Percentiles rank a stretch among this genome's conserved stretches.
Evolutionary conservation across 176 grass and related monocot genomes (phyloP).

Genomic region (Canna indica): DNA sequence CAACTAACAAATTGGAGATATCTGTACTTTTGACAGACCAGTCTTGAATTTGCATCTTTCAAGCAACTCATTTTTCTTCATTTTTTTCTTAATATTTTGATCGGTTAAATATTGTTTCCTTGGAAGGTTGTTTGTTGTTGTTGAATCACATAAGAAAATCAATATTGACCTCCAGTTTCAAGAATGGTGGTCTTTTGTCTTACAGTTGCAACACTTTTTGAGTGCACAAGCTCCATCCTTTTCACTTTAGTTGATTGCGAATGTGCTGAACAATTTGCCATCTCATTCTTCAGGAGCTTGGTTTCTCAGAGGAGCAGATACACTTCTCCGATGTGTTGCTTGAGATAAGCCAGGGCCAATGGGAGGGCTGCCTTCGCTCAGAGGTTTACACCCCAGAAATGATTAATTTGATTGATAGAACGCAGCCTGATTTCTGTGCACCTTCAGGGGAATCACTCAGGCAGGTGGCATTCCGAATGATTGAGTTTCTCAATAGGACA

Average conservation of each 20-base stretch:
- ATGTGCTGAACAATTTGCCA: not conserved
- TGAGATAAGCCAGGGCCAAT: slow-evolving; percentile 16
- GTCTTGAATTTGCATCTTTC: too few species aligned
- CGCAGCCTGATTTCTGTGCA: slow-evolving; percentile 15
- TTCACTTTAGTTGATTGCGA: not conserved
- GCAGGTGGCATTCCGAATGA: slow-evolving; percentile 18
- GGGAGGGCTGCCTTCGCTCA: slow-evolving; percentile 6
- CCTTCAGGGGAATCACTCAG: slow-evolving; percentile 18
- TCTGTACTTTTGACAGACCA: too few species aligned
- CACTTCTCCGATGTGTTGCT: slow-evolving; percentile 9
- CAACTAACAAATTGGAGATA: too few species aligned
- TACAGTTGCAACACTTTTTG: not conserved
- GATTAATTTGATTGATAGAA: slow-evolving; percentile 12
- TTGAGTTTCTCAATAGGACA: slow-evolving; percentile 19
- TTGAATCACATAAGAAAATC: too few species aligned
- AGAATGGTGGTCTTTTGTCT: too few species aligned
- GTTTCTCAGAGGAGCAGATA: slow-evolving; percentile 18
- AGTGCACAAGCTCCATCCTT: not conserved
- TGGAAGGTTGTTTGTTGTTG: too few species aligned
- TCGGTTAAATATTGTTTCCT: too few species aligned
- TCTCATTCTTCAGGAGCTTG: slow-evolving; percentile 1
- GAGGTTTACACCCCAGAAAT: slow-evolving; percentile 15
- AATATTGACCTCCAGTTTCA: too few species aligned
- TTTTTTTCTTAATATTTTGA: too few species aligned
- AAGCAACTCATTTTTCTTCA: too few species aligned